Percentiles rank a stretch among this genome's conserved stretches.
Conservation (phyloP, 176 grass and related monocot species). For the Musa acuminata region DNA sequence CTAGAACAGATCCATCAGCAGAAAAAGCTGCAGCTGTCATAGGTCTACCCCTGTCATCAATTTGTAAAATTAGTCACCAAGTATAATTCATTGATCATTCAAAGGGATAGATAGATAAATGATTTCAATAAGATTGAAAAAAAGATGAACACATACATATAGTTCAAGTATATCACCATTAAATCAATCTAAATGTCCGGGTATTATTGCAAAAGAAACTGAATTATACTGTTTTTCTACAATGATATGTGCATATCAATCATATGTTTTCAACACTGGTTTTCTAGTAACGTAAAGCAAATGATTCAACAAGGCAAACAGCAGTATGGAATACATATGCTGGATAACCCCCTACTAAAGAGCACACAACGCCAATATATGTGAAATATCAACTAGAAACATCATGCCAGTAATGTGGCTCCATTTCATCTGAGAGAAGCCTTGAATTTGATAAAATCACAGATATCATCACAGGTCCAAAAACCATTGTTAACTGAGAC, state of each 20-base stretch:
- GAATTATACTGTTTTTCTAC: neutral
- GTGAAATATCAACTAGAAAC: neutral
- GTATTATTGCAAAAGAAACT: neutral
- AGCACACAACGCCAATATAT: neutral
- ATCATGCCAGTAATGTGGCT: neutral
- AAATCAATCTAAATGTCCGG: neutral
- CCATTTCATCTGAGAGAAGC: neutral
- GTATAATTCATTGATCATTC: constrained; percentile 1
- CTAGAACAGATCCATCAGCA: constrained; percentile 88
- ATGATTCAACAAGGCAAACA: too few relatives aligned
- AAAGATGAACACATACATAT: neutral
- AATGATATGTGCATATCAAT: neutral
- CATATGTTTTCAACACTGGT: neutral
- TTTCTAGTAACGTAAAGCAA: too few relatives aligned
- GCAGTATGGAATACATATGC: too few relatives aligned
- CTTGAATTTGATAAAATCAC: too few relatives aligned
- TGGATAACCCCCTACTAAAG: neutral
- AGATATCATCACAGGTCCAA: too few relatives aligned
- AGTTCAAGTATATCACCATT: neutral
- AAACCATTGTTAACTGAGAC: too few relatives aligned
- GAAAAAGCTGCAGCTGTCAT: constrained; percentile 83
- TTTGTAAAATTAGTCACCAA: constrained; percentile 7
- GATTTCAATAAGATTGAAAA: neutral
- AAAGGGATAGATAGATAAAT: neutral
- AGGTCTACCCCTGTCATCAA: constrained; percentile 51